phyloP scores from a whole-genome alignment of 208 protist species.

The Porcisia deanei region DNA sequence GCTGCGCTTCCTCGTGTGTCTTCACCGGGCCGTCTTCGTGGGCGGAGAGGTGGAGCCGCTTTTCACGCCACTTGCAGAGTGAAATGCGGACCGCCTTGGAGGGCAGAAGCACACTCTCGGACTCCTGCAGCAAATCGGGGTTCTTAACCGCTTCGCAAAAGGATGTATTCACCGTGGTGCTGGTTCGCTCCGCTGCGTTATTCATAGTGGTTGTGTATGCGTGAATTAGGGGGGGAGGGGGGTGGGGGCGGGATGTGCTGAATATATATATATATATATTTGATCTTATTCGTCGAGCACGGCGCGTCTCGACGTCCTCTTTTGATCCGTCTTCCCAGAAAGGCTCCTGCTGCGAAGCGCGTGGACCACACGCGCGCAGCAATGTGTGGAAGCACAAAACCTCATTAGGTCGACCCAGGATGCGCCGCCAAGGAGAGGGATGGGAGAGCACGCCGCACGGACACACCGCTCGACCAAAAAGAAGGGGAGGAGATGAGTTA shows the following conservation, averaged over 20 bases:
- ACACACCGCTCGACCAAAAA: too few species aligned
- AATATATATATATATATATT: neutral
- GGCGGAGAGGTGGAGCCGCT: slow-evolving; percentile 11
- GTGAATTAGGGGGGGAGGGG: neutral
- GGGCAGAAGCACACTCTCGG: slow-evolving; percentile 26
- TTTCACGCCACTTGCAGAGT: slow-evolving; percentile 1
- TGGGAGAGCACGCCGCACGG: too few species aligned
- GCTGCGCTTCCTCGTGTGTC: neutral
- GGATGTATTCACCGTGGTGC: neutral
- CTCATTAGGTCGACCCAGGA: too few species aligned
- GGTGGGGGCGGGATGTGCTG: too few species aligned
- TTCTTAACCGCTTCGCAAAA: slow-evolving; percentile 13
- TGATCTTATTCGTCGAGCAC: too few species aligned
- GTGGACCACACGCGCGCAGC: too few species aligned
- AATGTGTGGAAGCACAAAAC: too few species aligned
- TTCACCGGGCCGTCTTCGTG: neutral
- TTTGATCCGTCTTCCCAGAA: too few species aligned
- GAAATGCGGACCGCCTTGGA: slow-evolving; percentile 12
- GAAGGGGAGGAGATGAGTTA: too few species aligned
- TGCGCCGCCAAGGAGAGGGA: too few species aligned
- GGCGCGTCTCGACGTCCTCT: too few species aligned
- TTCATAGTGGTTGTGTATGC: neutral
- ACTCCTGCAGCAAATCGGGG: slow-evolving; percentile 6
- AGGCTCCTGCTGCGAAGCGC: too few species aligned
- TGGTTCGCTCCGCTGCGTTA: neutral